A percentile compares a stretch with the other conserved stretches of the same genome.
These are phyloP conservation scores for Aristolochia fimbriata DNA, from an alignment of 164 flowering plant genomes.

Conservation along the genomic window DNA sequence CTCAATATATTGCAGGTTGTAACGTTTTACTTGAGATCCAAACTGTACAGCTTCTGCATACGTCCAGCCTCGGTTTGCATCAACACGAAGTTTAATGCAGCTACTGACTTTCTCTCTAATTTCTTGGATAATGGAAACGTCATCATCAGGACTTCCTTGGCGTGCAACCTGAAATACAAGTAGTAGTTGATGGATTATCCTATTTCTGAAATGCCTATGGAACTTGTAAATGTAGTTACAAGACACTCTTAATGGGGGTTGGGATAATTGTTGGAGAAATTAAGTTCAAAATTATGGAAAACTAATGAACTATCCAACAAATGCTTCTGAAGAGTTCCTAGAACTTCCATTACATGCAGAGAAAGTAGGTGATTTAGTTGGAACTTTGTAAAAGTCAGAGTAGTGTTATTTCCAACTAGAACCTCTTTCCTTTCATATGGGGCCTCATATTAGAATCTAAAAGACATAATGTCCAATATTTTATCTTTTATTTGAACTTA, in stretches of 20 bases:
- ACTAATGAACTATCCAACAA: too few species aligned
- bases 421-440: too few species aligned
- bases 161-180: slow-evolving; percentile 64
- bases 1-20: slow-evolving; percentile 81
- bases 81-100: slow-evolving; percentile 58
- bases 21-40: slow-evolving; percentile 44
- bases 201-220: not conserved
- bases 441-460: not conserved
- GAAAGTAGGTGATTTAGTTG: too few species aligned
- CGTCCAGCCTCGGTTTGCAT: slow-evolving; percentile 88
- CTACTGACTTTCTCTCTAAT: slow-evolving; percentile 56
- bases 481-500: not conserved
- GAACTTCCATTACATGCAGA: too few species aligned
- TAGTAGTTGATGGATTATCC: not conserved
- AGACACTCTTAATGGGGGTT: too few species aligned
- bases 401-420: too few species aligned
- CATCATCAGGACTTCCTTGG: slow-evolving; percentile 48
- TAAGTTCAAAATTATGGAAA: too few species aligned
- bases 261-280: too few species aligned
- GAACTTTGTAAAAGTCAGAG: too few species aligned
- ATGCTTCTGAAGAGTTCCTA: too few species aligned
- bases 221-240: not conserved
- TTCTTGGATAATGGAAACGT: slow-evolving; percentile 65
- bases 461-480: not conserved
- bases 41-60: slow-evolving; percentile 65